Conservation (phyloP, 208 protist genomes). For the Trypanosoma scelopori region DNA sequence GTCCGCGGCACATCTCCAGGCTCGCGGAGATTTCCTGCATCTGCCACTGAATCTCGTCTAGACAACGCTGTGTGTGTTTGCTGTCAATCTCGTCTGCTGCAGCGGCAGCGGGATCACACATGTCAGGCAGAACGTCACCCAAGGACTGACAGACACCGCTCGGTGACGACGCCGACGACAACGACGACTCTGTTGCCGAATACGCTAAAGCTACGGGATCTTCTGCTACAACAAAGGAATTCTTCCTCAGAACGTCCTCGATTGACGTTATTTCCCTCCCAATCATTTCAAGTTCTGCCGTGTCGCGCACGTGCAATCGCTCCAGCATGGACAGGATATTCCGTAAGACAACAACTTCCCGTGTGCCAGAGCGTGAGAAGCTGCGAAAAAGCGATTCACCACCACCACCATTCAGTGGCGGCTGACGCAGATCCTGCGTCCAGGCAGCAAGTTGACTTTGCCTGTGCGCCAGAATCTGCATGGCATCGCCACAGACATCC, state of each 20-base stretch:
- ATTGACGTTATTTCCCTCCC: slow-evolving; percentile 28
- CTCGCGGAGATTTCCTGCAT: slow-evolving; percentile 13
- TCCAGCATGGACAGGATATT: slow-evolving; percentile 38
- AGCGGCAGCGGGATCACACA: not conserved
- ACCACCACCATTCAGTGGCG: slow-evolving; percentile 36
- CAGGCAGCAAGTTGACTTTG: slow-evolving; percentile 41
- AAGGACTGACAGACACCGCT: not conserved
- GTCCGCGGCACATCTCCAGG: slow-evolving; percentile 22
- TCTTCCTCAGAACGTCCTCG: slow-evolving; percentile 34
- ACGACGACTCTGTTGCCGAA: no score
- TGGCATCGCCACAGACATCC: slow-evolving; percentile 53
- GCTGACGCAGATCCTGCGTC: slow-evolving; percentile 25
- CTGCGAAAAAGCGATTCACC: slow-evolving; percentile 45
- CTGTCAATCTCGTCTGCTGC: slow-evolving; percentile 32
- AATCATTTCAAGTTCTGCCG: slow-evolving; percentile 1
- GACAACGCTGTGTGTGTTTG: slow-evolving; percentile 35
- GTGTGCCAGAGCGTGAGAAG: slow-evolving; percentile 47
- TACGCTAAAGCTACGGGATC: no score
- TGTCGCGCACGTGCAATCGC: slow-evolving; percentile 14
- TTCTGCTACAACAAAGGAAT: no score
- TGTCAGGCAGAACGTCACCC: not conserved
- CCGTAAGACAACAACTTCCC: slow-evolving; percentile 55
- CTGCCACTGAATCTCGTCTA: slow-evolving; percentile 26
- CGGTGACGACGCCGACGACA: no score
- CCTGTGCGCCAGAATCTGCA: slow-evolving; percentile 62